Evolutionary conservation across 139 green algal genomes (phyloP).

Genomic region (Closterium sp.): DNA sequence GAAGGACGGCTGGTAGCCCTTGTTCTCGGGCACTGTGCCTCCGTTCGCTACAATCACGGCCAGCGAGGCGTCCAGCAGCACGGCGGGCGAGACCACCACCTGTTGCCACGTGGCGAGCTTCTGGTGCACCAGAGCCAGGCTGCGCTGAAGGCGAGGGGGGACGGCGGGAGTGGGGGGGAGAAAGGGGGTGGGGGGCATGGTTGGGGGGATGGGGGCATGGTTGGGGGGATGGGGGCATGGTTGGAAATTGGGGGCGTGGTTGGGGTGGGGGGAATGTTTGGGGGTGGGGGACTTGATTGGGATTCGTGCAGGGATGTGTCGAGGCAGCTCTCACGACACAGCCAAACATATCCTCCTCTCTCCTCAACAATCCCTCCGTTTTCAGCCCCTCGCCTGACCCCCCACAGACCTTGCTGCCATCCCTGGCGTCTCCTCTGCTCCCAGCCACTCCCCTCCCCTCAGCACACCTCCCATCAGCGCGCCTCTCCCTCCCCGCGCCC

Average conservation of each 20-base stretch:
- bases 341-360: background rate
- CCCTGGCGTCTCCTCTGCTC: background rate
- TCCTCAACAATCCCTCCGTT: background rate
- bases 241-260: too few relatives aligned
- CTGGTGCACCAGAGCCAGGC: conserved; percentile 5
- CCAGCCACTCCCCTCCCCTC: background rate
- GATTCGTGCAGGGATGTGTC: background rate
- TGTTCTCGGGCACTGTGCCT: background rate
- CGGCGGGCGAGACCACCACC: background rate
- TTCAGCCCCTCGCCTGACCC: too few relatives aligned
- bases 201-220: too few relatives aligned
- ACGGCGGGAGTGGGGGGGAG: background rate
- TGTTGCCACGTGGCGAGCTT: background rate
- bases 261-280: too few relatives aligned
- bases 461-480: background rate
- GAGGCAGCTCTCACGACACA: background rate
- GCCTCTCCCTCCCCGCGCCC: background rate
- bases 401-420: background rate
- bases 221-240: too few relatives aligned
- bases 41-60: background rate
- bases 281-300: too few relatives aligned
- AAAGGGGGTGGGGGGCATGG: background rate
- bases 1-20: background rate
- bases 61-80: background rate
- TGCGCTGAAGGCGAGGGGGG: background rate